Conservation (phyloP, 1,284 basidiomycete genomes). For the Farysia itapuensis region DNA sequence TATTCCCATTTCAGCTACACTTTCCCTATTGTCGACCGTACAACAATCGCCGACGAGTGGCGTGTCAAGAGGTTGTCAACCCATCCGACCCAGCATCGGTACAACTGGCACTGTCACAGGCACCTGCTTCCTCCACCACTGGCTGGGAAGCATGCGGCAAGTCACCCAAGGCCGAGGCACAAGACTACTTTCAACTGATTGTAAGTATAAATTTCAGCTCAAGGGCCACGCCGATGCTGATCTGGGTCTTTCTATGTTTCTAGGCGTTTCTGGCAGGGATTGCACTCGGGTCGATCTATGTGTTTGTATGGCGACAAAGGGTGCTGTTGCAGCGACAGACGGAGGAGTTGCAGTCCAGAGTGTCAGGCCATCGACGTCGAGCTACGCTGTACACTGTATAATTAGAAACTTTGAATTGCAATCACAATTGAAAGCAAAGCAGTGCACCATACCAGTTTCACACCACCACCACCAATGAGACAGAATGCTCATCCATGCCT, state of each 20-base stretch:
- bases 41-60: constrained; percentile 41
- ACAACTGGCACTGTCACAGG: constrained; percentile 2
- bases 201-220: too few relatives aligned
- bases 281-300: neutral
- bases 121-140: neutral
- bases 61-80: constrained; percentile 10
- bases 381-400: too few relatives aligned
- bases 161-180: constrained; percentile 20
- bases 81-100: constrained; percentile 1
- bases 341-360: neutral
- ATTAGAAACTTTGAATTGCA: too few relatives aligned
- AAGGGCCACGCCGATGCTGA: constrained; percentile 8
- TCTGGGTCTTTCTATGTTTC: too few relatives aligned
- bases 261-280: neutral
- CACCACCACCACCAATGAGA: constrained; percentile 20
- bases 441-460: neutral
- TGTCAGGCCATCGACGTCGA: constrained; percentile 1
- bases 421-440: too few relatives aligned
- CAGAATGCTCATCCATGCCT: constrained; percentile 37
- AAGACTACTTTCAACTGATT: constrained; percentile 39
- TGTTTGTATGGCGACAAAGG: constrained; percentile 1
- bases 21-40: constrained; percentile 49
- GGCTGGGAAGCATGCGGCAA: constrained; percentile 41
- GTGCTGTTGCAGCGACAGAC: constrained; percentile 3
- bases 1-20: constrained; percentile 5